These are phyloP conservation scores for Candida khao-thaluensis DNA, from an alignment of 805 yeast genomes.

Conservation along the genomic window DNA sequence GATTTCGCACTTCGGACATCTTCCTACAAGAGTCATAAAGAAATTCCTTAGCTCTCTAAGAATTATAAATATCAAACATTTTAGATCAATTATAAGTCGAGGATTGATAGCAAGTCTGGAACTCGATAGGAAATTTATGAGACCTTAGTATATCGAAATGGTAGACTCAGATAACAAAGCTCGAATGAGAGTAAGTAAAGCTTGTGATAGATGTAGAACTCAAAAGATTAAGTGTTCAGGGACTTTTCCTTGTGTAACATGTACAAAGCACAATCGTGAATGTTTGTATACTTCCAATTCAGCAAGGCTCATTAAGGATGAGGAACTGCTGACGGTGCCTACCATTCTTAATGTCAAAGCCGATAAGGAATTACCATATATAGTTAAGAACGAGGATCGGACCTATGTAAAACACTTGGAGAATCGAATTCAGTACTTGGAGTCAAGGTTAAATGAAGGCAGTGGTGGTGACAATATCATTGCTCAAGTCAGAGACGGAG, in stretches of 20 bases:
- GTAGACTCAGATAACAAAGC: slow-evolving; percentile 10
- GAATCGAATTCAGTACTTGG: slow-evolving; percentile 40
- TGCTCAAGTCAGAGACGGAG: slow-evolving; percentile 16
- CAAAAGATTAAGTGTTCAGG: slow-evolving; percentile 62
- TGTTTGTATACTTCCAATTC: slow-evolving; percentile 25
- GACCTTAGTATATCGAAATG: no score
- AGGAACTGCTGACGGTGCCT: slow-evolving; percentile 5
- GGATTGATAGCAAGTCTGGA: no score
- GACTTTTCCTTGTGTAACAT: slow-evolving; percentile 48
- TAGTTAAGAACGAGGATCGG: slow-evolving; percentile 11
- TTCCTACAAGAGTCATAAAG: no score
- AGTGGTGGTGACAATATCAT: slow-evolving; percentile 15
- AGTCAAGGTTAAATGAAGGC: slow-evolving; percentile 24
- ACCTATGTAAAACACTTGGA: slow-evolving; percentile 36
- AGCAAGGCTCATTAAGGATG: not conserved
- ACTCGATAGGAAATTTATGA: no score
- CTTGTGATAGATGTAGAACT: slow-evolving; percentile 55
- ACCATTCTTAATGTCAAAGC: slow-evolving; percentile 10
- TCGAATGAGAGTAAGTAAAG: slow-evolving; percentile 47
- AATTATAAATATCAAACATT: no score
- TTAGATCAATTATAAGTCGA: no score
- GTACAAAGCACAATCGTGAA: slow-evolving; percentile 37
- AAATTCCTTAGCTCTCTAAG: no score
- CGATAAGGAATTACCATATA: slow-evolving; percentile 14
- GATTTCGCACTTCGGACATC: no score